Conservation (phyloP, 805 yeast genomes). For the Kodamaea fukazawae region DNA sequence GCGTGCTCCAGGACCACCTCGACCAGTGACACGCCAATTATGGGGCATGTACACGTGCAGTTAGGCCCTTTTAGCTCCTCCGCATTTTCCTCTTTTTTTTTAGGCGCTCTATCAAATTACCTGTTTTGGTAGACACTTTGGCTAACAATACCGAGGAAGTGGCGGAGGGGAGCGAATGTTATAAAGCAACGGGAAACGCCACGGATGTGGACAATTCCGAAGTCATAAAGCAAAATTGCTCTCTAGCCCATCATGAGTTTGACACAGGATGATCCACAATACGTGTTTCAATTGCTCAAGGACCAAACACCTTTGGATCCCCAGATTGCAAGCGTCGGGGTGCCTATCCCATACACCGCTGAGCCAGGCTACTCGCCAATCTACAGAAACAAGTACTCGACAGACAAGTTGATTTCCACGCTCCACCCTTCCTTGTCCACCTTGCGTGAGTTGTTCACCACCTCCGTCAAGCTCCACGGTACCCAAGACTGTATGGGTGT, state of each 20-base stretch:
- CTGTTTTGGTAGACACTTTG: too few species aligned
- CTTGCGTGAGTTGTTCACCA: constrained; percentile 43
- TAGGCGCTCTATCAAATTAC: too few species aligned
- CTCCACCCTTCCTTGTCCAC: constrained; percentile 48
- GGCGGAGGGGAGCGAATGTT: constrained; percentile 1
- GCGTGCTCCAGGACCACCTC: too few species aligned
- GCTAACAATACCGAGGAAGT: constrained; percentile 1
- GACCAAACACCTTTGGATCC: constrained; percentile 3
- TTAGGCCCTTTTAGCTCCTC: too few species aligned
- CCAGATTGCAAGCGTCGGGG: constrained; percentile 10
- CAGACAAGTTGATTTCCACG: constrained; percentile 25
- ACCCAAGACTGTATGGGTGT: constrained; percentile 46
- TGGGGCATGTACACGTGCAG: too few species aligned
- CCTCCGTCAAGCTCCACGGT: constrained; percentile 36
- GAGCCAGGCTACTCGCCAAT: constrained; percentile 49
- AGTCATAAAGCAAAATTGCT: not conserved
- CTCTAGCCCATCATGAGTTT: constrained; percentile 3
- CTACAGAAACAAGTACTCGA: constrained; percentile 41
- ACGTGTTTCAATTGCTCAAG: not conserved
- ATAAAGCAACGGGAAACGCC: not conserved
- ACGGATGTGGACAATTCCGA: not conserved
- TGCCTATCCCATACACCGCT: constrained; percentile 37
- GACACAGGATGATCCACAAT: constrained; percentile 2
- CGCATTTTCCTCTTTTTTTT: too few species aligned
- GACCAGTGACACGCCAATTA: too few species aligned